Evolutionary conservation across 2,329 filamentous ascomycete genomes (phyloP), one percentile per base, ranked within the genome.

Genomic region (Alternaria viburni): DNA sequence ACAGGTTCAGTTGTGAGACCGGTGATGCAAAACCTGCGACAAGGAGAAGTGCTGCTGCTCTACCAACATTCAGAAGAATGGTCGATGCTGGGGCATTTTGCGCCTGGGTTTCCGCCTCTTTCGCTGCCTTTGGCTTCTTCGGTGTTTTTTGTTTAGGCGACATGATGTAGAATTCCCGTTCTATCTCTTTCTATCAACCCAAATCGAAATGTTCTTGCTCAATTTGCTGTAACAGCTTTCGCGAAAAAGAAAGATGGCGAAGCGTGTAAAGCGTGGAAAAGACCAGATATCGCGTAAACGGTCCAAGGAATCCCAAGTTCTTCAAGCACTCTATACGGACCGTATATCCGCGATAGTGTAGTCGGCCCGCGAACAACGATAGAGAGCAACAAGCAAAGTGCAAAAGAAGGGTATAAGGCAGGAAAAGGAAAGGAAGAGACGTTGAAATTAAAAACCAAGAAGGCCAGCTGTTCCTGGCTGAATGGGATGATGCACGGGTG

Each of bases 1-100:
- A 92, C 32, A 98, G 84, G 43, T 88, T 90, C 66, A 93, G 84
- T 75, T 93, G 88, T 1, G 92, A 95, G 61, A 91, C 87, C 66
- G 89, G 88, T 50, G 91, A 90, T 64, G 87, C 89, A 45, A 90
- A 76, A 47, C 89, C 91, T 10, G 87, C 85, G 49, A 91, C 82
- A 25, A 83, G 70, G 65, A 90, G 81, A 15, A 90, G 74, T 17
- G 74, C 76, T 59, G 69, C 69, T 50, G 80, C 79, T 50, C 73
- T 69, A 28, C 69, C 73, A n/a, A 77, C 66, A 64, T 76, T 77
- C 45, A 72, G 75, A 26, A 79, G 55, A 3, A 78, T 46, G 10
- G 67, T 71, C 12, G 73, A 68, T 32, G 69, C 55, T 23, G 73
- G 63, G 17, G 70, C 57, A 52, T 73, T 67, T 61, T 67, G 68